Evolutionary conservation across 2,329 filamentous ascomycete genomes (phyloP), one percentile per base, ranked within the genome.

Genomic region (Sclerotinia subarctica): DNA sequence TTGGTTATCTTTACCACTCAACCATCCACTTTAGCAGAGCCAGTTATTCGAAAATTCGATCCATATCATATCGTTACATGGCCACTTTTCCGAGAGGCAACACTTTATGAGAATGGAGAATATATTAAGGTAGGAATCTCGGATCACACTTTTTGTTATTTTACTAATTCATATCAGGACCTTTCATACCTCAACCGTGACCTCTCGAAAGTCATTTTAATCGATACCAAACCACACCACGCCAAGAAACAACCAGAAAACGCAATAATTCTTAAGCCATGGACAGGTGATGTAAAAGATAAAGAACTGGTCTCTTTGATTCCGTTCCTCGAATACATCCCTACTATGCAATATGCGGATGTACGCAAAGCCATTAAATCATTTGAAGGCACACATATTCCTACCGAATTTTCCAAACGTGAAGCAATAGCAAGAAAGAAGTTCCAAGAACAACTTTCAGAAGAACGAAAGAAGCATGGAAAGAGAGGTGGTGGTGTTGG

Each of bases 161-260:
- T 38, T 59, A 66, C 76, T 78, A 69, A 79, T 58, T 51, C 49
- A 19, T 26, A 19, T 13, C 74, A 96, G 92, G 95, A 99, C 78
- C 88, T 99, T n/a, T 93, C 93, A 2, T 98, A 97, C 81, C 88
- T 99, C 60, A 99, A 99, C 83, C 92, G 95, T 69, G 93, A 97
- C 76, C 86, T 97, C 46, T 95, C 91, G 73, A 98, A 98, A 82
- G 93, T 96, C 60, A 93, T 99, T 78, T 89, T 99, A 74, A 86
- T 99, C 76, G 95, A 99, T 78, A 97, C 93, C 59, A 89, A 96
- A 72, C 81, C 90, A 51, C 82, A 86, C 52, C 93, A 97, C 76
- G 92, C 94, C 70, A 90, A 91, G 75, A 87, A 90, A 72, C 95
- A 99, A 77, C 95, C 95, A n/a, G 93, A 97, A 76, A 99, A 99